These are phyloP conservation scores for Boletus chippewaensis DNA, from an alignment of 1,284 basidiomycete species.

Conservation along the genomic window DNA sequence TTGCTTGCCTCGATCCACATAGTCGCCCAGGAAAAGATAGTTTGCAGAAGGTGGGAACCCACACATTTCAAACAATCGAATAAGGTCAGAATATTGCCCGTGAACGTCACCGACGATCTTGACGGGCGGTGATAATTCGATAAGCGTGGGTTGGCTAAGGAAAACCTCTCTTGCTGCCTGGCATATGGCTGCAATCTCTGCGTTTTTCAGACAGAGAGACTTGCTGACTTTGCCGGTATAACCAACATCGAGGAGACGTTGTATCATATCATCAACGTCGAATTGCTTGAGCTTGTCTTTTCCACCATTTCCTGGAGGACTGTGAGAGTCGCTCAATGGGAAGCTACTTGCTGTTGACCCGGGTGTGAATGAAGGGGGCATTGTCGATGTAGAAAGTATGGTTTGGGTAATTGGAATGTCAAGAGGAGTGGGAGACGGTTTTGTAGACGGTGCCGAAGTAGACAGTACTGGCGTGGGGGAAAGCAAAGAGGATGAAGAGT, in stretches of 20 bases:
- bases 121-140: constrained; percentile 96
- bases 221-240: constrained; percentile 98
- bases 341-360: constrained; percentile 41
- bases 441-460: constrained; percentile 35
- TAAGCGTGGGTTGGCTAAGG: constrained; percentile 92
- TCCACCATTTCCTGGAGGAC: constrained; percentile 37
- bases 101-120: constrained; percentile 99
- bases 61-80: constrained; percentile 98
- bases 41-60: constrained; percentile 97
- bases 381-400: constrained; percentile 58
- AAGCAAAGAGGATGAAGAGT: constrained; percentile 24
- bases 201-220: constrained; percentile 93
- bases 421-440: constrained; percentile 46
- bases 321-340: constrained; percentile 34
- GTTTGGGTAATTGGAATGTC: constrained; percentile 70
- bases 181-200: constrained; percentile 93
- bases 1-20: constrained; percentile 98
- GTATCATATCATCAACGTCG: constrained; percentile 99
- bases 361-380: constrained; percentile 37
- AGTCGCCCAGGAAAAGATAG: constrained; percentile 98
- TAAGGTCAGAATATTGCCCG: constrained; percentile 97
- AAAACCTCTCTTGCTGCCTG: constrained; percentile 97
- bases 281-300: constrained; percentile 63
- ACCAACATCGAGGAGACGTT: constrained; percentile 91
- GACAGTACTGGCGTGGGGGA: constrained; percentile 27